Evolutionary conservation across 192 early-diverging fungal genomes (phyloP).

Genomic region (Diversispora eburnea): DNA sequence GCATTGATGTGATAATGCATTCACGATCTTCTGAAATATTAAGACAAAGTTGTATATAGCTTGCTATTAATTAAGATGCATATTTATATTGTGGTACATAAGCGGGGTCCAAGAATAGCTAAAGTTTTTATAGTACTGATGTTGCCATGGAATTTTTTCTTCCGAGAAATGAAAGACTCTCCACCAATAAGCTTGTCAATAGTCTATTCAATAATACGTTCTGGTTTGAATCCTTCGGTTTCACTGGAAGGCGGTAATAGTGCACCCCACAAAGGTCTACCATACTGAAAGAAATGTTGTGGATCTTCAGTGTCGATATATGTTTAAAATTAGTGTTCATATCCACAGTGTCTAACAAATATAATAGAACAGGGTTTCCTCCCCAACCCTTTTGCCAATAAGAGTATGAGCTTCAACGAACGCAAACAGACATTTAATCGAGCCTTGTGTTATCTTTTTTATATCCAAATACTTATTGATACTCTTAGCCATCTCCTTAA

Average conservation of each 20-base stretch:
- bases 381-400: neutral
- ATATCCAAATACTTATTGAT: constrained; percentile 1
- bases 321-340: neutral
- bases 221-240: neutral
- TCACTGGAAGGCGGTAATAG: neutral
- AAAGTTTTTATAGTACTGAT: neutral
- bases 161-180: neutral
- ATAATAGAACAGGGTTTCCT: constrained; percentile 5
- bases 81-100: neutral
- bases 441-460: neutral
- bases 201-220: neutral
- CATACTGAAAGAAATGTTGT: neutral
- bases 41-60: no score
- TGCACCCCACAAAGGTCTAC: neutral
- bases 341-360: constrained; percentile 4
- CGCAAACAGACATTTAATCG: constrained; percentile 5
- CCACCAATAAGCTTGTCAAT: neutral
- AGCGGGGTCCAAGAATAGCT: neutral
- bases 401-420: constrained; percentile 8
- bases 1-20: neutral
- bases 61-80: neutral
- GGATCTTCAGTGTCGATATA: neutral
- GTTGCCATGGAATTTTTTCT: neutral
- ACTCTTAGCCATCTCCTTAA: neutral
- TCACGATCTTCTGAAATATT: neutral